Evolutionary conservation across 768 basidiomycete species (phyloP).

Genomic region (Fistulinella prunicolor): DNA sequence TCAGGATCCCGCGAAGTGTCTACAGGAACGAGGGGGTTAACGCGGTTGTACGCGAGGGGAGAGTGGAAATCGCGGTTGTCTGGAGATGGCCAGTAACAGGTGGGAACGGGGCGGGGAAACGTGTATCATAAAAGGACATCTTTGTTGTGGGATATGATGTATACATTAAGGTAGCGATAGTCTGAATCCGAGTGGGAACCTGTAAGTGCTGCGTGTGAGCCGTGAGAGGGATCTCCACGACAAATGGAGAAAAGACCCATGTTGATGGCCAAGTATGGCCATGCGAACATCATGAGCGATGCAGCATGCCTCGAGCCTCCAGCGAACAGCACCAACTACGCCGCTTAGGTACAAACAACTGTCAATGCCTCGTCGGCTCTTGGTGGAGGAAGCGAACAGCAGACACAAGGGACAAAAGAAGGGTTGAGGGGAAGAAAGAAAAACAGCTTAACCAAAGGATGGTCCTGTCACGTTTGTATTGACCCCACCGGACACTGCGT

Average conservation of each 20-base stretch:
- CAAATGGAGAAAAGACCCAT: not conserved
- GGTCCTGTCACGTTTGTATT: too few species aligned
- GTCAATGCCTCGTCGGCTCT: too few species aligned
- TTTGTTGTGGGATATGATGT: not conserved
- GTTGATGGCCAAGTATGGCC: too few species aligned
- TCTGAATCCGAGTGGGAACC: not conserved
- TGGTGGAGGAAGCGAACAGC: too few species aligned
- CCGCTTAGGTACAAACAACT: too few species aligned
- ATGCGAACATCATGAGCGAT: too few species aligned
- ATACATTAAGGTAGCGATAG: not conserved
- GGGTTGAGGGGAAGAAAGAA: too few species aligned
- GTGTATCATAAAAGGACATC: not conserved
- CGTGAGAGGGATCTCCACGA: not conserved
- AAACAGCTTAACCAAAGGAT: too few species aligned
- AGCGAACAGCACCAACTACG: too few species aligned
- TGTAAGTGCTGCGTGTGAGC: not conserved
- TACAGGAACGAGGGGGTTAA: not conserved
- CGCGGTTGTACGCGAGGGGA: slow-evolving; percentile 5
- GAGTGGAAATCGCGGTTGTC: slow-evolving; percentile 12
- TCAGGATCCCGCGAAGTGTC: not conserved
- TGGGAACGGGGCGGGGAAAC: not conserved
- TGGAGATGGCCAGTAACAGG: not conserved
- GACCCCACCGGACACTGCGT: too few species aligned
- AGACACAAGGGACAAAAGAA: too few species aligned
- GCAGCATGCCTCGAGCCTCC: too few species aligned